Evolutionary conservation across 768 basidiomycete species (phyloP), one percentile per base, ranked within the genome.

Genomic region (Amanita exitialis): DNA sequence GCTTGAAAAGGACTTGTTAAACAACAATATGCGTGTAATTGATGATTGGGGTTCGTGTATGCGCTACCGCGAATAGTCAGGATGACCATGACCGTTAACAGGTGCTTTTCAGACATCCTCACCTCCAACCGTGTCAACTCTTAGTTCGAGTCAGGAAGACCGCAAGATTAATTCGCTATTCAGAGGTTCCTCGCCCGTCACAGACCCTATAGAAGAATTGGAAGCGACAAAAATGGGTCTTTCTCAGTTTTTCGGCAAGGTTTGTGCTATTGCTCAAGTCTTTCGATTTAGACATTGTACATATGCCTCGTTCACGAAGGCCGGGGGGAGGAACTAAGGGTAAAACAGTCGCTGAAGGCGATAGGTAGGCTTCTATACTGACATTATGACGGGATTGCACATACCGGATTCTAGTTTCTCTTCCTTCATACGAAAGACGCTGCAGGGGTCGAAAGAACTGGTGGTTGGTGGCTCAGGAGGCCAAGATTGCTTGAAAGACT

Each of bases 11-110:
- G 43, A 51, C n/a, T 25, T 51, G 10, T 44, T 44, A 25, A 51
- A 44, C n/a, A 4, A 27, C 6, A 15, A 51, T n/a, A 51, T 44
- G 50, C 15, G 21, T 10, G 34, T 36, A 16, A 51, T 51, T 25
- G 50, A 51, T 44, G 42, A 51, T 16, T 51, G 50, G 50, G 50
- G 50, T 51, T 34, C 15, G 42, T 44, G 27, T 44, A 51, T 44
- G 42, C 43, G 15, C 23, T 25, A n/a, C 27, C 16, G 9, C 6
- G n/a, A n/a, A 12, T 37, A 13, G 13, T 10, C 32, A 25, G 21
- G 18, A 20, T 35, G 27, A 37, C 25, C 15, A 21, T 44, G 0
- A 42, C 28, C 9, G 8, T 20, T 23, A 18, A 13, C n/a, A 51
- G 50, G 50, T 10, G 15, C 34, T 15, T 43, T 32, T 18, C 32